A percentile compares a stretch with the other conserved stretches of the same genome.
These are phyloP conservation scores for Parastagonospora nodorum DNA, from an alignment of 2,329 filamentous ascomycete genomes.

Conservation along the genomic window DNA sequence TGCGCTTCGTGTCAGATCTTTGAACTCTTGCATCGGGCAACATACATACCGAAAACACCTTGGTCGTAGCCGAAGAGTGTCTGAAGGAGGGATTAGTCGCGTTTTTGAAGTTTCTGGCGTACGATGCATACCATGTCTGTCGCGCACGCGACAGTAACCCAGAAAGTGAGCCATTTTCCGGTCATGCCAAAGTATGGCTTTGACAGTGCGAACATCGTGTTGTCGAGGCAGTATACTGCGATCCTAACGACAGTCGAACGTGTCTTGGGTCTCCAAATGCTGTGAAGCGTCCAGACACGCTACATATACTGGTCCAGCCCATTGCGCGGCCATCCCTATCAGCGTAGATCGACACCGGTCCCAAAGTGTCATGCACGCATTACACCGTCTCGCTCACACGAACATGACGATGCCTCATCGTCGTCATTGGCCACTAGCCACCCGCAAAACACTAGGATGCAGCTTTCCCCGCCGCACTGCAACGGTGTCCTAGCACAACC, in stretches of 20 bases:
- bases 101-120: neutral
- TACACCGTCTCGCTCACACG: neutral
- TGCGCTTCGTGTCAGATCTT: conserved; percentile 12
- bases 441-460: neutral
- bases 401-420: conserved; percentile 9
- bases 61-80: conserved; percentile 56
- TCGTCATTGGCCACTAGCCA: neutral
- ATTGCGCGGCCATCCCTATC: neutral
- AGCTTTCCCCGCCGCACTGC: neutral
- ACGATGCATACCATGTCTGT: conserved; percentile 22
- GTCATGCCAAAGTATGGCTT: conserved; percentile 59
- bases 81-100: conserved; percentile 14
- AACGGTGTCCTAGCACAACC: neutral
- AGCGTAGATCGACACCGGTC: neutral
- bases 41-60: conserved; percentile 56
- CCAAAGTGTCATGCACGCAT: neutral
- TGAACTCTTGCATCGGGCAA: neutral
- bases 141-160: conserved; percentile 53
- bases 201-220: conserved; percentile 25
- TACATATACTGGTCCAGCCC: neutral
- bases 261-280: neutral
- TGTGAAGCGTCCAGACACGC: neutral
- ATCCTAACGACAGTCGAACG: conserved; percentile 1
- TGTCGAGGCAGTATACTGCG: neutral
- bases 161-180: conserved; percentile 62